Base-by-base conservation (phyloP, 208 protist genomes). In the Borovskyia barvae region DNA sequence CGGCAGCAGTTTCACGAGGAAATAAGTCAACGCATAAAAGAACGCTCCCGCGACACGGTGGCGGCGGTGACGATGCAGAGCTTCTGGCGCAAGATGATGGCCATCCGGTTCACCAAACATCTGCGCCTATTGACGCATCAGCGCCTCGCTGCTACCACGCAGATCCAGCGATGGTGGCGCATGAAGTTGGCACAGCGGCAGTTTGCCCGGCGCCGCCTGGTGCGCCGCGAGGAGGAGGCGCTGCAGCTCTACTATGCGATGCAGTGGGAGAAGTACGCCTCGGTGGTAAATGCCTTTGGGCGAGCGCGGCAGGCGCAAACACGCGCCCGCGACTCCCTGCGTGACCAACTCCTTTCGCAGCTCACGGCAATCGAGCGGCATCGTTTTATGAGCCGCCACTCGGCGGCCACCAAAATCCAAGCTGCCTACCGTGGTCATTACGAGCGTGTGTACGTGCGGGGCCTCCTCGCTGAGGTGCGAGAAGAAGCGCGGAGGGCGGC, bases 51-150 rank as follows among this genome's bases (percentile, higher is more conserved):
- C 17, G 58, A 68, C 11, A 36, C 50, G 15, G 20, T 51, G 19
- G 84, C 87, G n/a, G 85, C 77, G 3, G 45, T 92, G 32, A 59
- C 39, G 30, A 57, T 96, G 32, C 90, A 96, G 75, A 89, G 83
- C 65, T 90, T 91, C 71, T 96, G 90, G 90, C 76, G 90, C 26
- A 87, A 78, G 66, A 80, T 84, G 67, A 47, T 66, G 51, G 90
- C 90, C 12, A 73, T 59, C 24, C 82, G 86, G 50, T 36, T 60
- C 5, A 77, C 82, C 14, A 70, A 72, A 12, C 37, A 54, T 3
- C 43, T 87, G 43, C 79, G 80, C 28, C 66, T 77, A n/a, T 15
- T 55, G 22, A 50, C 28, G 35, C 28, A 43, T 6, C 57, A 58
- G n/a, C 77, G 75, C 11, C 14, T 22, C 0, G 28, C 48, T 1